Base-by-base conservation (phyloP, 2,329 filamentous ascomycete species). In the Dichotomopilus funicola region DNA sequence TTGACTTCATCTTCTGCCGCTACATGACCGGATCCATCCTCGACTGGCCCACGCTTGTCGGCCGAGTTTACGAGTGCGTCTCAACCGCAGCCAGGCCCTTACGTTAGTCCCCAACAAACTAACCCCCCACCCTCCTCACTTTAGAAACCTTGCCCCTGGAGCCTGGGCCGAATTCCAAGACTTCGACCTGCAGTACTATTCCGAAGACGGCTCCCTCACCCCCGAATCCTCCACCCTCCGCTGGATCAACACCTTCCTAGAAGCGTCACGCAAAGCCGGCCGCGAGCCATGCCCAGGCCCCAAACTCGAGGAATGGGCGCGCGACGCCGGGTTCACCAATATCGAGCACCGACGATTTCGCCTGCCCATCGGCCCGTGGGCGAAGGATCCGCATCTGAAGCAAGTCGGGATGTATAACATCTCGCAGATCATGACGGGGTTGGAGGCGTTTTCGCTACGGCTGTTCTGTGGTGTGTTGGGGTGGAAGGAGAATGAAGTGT, bases 1-100 rank as follows among this genome's bases (percentile, higher is more conserved):
- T 68, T 33, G 67, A 70, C 59, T 73, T 63, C 50, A 71, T 74
- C 53, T 72, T 74, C 51, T 65, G 67, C 7, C 67, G 73, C 0
- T 71, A 68, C 57, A 67, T 73, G 61, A 57, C 65, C 1, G 67
- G 64, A 19, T 63, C 65, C 34, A 70, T 74, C 54, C 55, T 61
- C 6, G 65, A 72, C 62, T 70, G 65, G 65, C 65, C 64, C 6
- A 61, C 54, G 38, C 53, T 66, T 3, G 62, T 65, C 27, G 53
- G 44, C 13, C 63, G 54, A n/a, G 55, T 63, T 11, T 64, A 63
- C 57, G 60, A 66, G 64, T 66, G 35, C n/a, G 61, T 59, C 37
- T 27, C 19, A 10, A 36, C 10, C 8, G 1, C 31, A 2, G 11
- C 13, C 36, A n/a, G n/a, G 11, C 27, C 19, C 19, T 27, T 27